A percentile compares a stretch with the other conserved stretches of the same genome.
These are phyloP conservation scores for Nakazawaea sp. DNA, from an alignment of 805 yeast genomes.

Conservation along the genomic window DNA sequence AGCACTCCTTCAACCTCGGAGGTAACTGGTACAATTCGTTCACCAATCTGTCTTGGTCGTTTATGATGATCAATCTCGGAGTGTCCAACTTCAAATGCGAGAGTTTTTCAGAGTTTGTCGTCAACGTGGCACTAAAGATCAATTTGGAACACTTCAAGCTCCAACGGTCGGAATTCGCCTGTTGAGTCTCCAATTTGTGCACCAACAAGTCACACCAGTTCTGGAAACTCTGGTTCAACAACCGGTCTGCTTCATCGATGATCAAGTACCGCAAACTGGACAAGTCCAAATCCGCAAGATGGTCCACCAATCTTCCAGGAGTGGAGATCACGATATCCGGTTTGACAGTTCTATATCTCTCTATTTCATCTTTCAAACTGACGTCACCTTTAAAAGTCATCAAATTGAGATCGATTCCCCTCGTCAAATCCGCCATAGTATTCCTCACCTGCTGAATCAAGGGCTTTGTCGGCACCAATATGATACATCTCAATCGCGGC, in stretches of 20 bases:
- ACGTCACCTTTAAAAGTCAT: slow-evolving; percentile 51
- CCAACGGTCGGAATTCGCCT: slow-evolving; percentile 25
- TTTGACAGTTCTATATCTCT: slow-evolving; percentile 32
- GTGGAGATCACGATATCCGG: slow-evolving; percentile 71
- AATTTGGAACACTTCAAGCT: slow-evolving; percentile 45
- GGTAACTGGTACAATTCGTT: slow-evolving; percentile 62
- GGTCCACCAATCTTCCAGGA: slow-evolving; percentile 83
- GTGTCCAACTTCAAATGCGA: slow-evolving; percentile 59
- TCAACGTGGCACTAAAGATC: slow-evolving; percentile 87
- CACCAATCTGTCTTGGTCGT: slow-evolving; percentile 40
- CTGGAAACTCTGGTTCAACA: slow-evolving; percentile 84
- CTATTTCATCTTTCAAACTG: slow-evolving; percentile 56
- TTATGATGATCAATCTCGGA: slow-evolving; percentile 74
- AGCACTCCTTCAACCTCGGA: slow-evolving; percentile 29
- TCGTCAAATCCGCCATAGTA: slow-evolving; percentile 51
- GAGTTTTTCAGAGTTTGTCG: slow-evolving; percentile 86
- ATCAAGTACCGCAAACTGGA: slow-evolving; percentile 53
- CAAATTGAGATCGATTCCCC: slow-evolving; percentile 62
- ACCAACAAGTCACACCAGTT: slow-evolving; percentile 75
- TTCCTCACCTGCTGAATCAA: slow-evolving; percentile 74
- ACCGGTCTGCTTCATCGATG: slow-evolving; percentile 77
- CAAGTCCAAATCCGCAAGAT: slow-evolving; percentile 42
- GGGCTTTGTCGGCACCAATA: slow-evolving; percentile 88
- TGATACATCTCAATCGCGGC: slow-evolving; percentile 66
- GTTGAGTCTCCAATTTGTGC: slow-evolving; percentile 26